Evolutionary conservation across 371 early-diverging fungal species (phyloP).

Genomic region (Sporodiniella umbellata): DNA sequence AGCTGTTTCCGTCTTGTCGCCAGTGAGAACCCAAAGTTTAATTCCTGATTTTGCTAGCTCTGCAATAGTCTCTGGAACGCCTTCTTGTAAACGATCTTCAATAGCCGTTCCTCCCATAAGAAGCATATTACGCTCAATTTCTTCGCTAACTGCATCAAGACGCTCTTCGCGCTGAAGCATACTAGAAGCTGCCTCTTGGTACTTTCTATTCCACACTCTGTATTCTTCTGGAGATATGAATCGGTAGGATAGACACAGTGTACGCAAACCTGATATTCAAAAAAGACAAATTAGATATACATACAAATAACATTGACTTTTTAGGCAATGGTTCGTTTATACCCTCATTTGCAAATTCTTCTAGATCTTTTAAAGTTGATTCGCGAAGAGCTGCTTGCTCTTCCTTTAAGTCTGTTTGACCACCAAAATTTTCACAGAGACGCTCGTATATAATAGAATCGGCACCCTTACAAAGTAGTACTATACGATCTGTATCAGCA

Average conservation of each 20-base stretch:
- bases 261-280: slow-evolving; percentile 62
- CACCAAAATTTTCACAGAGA: slow-evolving; percentile 52
- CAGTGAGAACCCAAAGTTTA: slow-evolving; percentile 94
- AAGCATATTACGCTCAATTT: slow-evolving; percentile 70
- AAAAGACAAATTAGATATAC: background rate
- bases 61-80: slow-evolving; percentile 82
- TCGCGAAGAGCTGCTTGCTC: slow-evolving; percentile 33
- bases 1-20: slow-evolving; percentile 89
- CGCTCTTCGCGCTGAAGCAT: slow-evolving; percentile 72
- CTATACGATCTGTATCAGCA: slow-evolving; percentile 67
- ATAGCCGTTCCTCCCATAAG: slow-evolving; percentile 90
- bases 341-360: slow-evolving; percentile 84
- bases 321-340: too few species aligned
- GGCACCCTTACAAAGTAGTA: slow-evolving; percentile 95
- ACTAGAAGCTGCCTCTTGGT: slow-evolving; percentile 61
- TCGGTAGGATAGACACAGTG: slow-evolving; percentile 77
- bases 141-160: slow-evolving; percentile 66
- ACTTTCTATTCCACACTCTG: slow-evolving; percentile 52
- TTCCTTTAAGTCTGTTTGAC: slow-evolving; percentile 38
- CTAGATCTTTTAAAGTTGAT: slow-evolving; percentile 33
- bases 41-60: slow-evolving; percentile 80
- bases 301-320: too few species aligned
- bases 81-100: slow-evolving; percentile 90
- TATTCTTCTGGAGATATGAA: slow-evolving; percentile 74
- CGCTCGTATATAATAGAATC: slow-evolving; percentile 89